A percentile compares a stretch with the other conserved stretches of the same genome.
These are phyloP conservation scores for Aspergillus baeticus DNA, from an alignment of 495 filamentous ascomycete species.

Conservation along the genomic window DNA sequence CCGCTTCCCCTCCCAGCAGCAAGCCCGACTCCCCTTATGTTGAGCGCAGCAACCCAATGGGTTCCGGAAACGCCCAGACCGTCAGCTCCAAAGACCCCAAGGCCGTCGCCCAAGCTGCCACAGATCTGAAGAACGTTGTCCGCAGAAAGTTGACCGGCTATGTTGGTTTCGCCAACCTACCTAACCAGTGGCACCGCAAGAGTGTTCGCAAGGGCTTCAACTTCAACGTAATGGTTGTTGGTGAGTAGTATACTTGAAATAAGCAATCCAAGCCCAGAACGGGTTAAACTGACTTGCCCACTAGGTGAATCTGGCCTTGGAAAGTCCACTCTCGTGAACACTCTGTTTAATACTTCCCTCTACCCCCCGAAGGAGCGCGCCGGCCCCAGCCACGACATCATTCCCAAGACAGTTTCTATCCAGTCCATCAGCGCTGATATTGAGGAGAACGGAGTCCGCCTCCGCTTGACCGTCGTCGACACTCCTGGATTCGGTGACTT, in stretches of 20 bases:
- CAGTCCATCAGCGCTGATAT: conserved; percentile 99
- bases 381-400: conserved; percentile 93
- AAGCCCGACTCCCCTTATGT: conserved; percentile 58
- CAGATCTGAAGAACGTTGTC: conserved; percentile 94
- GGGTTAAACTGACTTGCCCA: background rate
- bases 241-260: conserved; percentile 50
- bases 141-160: conserved; percentile 97
- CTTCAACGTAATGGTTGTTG: conserved; percentile 99
- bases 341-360: conserved; percentile 97
- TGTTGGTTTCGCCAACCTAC: conserved; percentile 97
- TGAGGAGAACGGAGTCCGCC: conserved; percentile 97
- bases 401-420: conserved; percentile 98
- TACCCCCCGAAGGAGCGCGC: conserved; percentile 99
- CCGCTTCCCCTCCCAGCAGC: conserved; percentile 42
- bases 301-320: conserved; percentile 97
- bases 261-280: conserved; percentile 21
- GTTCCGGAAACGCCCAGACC: conserved; percentile 60
- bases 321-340: conserved; percentile 99
- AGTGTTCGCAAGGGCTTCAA: conserved; percentile 99
- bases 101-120: conserved; percentile 70
- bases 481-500: conserved; percentile 98
- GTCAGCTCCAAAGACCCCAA: conserved; percentile 83
- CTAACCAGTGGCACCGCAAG: conserved; percentile 99
- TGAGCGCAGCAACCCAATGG: conserved; percentile 63
- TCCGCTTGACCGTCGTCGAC: conserved; percentile 95